These are phyloP conservation scores for Coemansia sp. DNA, from an alignment of 192 early-diverging fungal species.

Conservation along the genomic window DNA sequence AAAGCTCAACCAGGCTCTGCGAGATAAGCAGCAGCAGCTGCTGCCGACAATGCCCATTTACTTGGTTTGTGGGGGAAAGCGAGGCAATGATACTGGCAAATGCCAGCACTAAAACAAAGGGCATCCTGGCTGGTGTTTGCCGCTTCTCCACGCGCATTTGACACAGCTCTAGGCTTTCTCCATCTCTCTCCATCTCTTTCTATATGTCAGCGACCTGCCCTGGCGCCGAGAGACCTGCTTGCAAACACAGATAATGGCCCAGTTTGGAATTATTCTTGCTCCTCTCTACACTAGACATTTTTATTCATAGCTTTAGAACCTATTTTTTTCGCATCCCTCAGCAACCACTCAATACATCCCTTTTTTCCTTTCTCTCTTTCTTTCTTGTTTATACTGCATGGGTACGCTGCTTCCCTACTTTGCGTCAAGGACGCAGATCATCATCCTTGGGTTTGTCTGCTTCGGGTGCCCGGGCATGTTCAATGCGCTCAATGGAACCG, in stretches of 20 bases:
- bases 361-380: no score
- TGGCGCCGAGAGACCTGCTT: no score
- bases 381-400: neutral
- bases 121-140: neutral
- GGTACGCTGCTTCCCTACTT: slow-evolving; percentile 2
- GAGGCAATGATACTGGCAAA: neutral
- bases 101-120: neutral
- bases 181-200: neutral
- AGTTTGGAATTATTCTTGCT: no score
- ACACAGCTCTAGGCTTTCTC: neutral
- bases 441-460: slow-evolving; percentile 66
- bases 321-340: no score
- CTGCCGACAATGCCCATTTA: neutral
- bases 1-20: neutral
- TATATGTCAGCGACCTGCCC: neutral
- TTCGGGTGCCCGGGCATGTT: slow-evolving; percentile 80
- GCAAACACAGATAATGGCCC: neutral
- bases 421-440: slow-evolving; percentile 53
- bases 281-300: neutral
- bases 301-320: neutral
- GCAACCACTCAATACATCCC: no score
- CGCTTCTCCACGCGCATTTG: neutral
- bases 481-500: slow-evolving; percentile 63
- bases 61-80: neutral
- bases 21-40: neutral